phyloP scores from a whole-genome alignment of 345 rosid species.

The Eucalyptus rudis region DNA sequence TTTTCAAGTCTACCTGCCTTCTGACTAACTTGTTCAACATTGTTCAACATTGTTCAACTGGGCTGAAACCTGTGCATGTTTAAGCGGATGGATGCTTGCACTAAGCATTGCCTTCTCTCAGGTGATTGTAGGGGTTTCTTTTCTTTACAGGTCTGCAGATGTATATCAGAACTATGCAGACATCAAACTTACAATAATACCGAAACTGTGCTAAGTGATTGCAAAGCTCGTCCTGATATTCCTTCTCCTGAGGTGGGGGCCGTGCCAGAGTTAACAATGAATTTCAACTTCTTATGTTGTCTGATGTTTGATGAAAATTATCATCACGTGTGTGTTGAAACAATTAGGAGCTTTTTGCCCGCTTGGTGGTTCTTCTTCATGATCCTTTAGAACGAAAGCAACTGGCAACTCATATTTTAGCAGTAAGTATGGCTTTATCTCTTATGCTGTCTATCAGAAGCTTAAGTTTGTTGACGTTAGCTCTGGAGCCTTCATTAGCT shows the following conservation, averaged over 20 bases:
- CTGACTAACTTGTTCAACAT: not conserved
- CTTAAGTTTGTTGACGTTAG: not conserved
- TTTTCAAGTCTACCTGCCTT: not conserved
- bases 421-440: slow-evolving; percentile 29
- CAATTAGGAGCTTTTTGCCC: slow-evolving; percentile 84
- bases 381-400: slow-evolving; percentile 88
- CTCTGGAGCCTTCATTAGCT: not conserved
- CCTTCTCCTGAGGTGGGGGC: slow-evolving; percentile 74
- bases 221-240: slow-evolving; percentile 71
- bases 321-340: not conserved
- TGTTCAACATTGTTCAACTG: not conserved
- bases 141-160: slow-evolving; percentile 80
- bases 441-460: not conserved
- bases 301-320: not conserved
- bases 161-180: slow-evolving; percentile 81
- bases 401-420: slow-evolving; percentile 77
- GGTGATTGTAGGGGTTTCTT: not conserved
- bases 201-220: slow-evolving; percentile 59
- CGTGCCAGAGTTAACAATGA: not conserved
- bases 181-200: slow-evolving; percentile 43
- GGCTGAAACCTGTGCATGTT: not conserved
- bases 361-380: slow-evolving; percentile 90
- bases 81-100: not conserved
- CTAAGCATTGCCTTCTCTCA: not conserved
- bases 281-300: not conserved